Percentiles rank a stretch among this genome's conserved stretches.
Evolutionary conservation across 78 protist species (phyloP).

Genomic region (Ministeria vibrans): DNA sequence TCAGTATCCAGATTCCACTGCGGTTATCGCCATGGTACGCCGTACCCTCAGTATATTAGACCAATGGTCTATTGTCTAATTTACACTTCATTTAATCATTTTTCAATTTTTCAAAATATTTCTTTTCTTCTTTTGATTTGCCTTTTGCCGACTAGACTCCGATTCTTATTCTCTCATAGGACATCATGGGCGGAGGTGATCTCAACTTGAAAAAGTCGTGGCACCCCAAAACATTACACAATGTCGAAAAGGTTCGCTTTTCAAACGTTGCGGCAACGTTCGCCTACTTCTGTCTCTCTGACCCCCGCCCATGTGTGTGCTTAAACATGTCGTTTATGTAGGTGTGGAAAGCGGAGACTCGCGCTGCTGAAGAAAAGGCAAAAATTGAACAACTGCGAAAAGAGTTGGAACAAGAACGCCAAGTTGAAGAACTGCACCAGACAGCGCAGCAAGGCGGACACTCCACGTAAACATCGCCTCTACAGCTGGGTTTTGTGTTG

Average conservation of each 20-base stretch:
- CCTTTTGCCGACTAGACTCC: not conserved
- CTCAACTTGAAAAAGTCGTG: not conserved
- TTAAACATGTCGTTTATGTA: not conserved
- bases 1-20: not conserved
- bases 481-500: too few species aligned
- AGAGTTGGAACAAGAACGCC: too few species aligned
- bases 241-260: too few species aligned
- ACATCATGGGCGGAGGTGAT: not conserved
- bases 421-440: too few species aligned
- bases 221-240: too few species aligned
- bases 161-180: not conserved
- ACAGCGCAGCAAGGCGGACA: too few species aligned
- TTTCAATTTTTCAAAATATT: not conserved
- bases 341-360: too few species aligned
- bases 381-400: too few species aligned
- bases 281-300: too few species aligned
- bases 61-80: not conserved
- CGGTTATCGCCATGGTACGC: not conserved
- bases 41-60: not conserved
- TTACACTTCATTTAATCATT: not conserved
- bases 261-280: too few species aligned
- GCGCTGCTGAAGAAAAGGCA: not conserved
- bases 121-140: not conserved
- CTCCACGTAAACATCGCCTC: too few species aligned
- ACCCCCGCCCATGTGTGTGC: too few species aligned